These are phyloP conservation scores for Chlamydomonas sphaeroides DNA, from an alignment of 139 green algal species.

Conservation along the genomic window DNA sequence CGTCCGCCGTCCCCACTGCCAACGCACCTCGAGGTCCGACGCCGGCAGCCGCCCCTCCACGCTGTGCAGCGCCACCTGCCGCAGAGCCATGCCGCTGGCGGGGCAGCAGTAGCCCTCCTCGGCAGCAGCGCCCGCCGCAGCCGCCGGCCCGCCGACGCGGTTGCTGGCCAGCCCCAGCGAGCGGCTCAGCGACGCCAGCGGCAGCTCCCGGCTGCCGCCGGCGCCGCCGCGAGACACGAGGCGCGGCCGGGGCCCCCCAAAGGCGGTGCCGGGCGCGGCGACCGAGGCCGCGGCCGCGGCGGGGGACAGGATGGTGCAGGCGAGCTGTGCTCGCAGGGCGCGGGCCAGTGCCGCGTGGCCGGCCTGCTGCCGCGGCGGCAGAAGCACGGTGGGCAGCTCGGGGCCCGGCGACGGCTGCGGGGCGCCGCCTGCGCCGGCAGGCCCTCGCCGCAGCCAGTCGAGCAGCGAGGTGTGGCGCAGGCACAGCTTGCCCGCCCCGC, in stretches of 20 bases:
- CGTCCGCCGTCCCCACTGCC: no score
- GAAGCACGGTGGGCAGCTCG: background rate
- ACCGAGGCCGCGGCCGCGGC: background rate
- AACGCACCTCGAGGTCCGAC: slow-evolving; percentile 6
- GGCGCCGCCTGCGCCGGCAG: no score
- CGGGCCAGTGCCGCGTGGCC: slow-evolving; percentile 7
- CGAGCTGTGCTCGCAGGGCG: background rate
- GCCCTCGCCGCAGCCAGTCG: slow-evolving; percentile 14
- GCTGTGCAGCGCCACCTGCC: background rate
- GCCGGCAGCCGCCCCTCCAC: background rate
- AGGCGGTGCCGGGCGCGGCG: no score
- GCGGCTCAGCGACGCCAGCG: background rate
- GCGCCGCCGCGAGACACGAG: no score
- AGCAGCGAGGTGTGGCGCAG: slow-evolving; percentile 16
- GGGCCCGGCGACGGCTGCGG: no score
- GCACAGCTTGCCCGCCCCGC: background rate
- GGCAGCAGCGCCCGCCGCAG: background rate
- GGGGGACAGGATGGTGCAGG: no score
- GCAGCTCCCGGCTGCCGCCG: background rate
- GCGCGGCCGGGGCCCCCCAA: no score
- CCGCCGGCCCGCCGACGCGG: background rate
- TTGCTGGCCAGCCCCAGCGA: background rate
- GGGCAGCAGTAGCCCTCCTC: slow-evolving; percentile 8
- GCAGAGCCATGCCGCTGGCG: no score
- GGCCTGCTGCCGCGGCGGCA: background rate